Base-by-base conservation (phyloP, 208 protist species). In the Angomonas ambiguus region DNA sequence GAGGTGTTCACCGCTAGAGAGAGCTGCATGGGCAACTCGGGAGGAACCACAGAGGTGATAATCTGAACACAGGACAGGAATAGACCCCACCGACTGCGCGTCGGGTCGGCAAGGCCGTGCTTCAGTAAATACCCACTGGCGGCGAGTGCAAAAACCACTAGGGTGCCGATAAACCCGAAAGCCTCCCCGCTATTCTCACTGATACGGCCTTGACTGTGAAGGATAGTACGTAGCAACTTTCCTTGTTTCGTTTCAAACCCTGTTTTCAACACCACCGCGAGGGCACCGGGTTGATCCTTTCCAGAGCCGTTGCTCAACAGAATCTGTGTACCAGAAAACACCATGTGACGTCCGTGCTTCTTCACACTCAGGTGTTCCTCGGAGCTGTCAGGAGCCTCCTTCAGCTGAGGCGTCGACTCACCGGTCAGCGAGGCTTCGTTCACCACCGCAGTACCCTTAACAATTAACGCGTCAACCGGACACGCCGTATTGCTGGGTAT, bases 371-470 rank as follows among this genome's bases (percentile, higher is more conserved):
- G 82, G 31, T 41, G 20, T 32, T 85, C 57, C 48, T 93, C 77
- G 13, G 76, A 64, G 67, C 82, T 68, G 65, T 96, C 90, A 2
- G 91, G 73, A 2, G 83, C 79, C 72, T 96, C 95, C 78, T 99
- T 99, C 18, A 97, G 72, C 74, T 98, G 97, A 32, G 98, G 98
- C n/a, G 97, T 98, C 2, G 96, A 98, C 82, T 99, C 98, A 45
- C 98, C 98, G 10, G 98, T 99, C n/a, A 99, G 82, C 62, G 98
- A 97, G 8, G 98, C 88, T 76, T 99, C 98, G 80, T 99, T 99
- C 1, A 99, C 95, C 4, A 99, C 92, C 31, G 82, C 91, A n/a
- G 86, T 93, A 59, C 98, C 98, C 42, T 72, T 74, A 4, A 99
- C 73, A 1, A 99, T 65, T 3, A 99, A 24, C 24, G 96, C 81